Evolutionary conservation across 805 yeast genomes (phyloP), one percentile per base, ranked within the genome.

Genomic region (Cyberlindnera galapagoensis): DNA sequence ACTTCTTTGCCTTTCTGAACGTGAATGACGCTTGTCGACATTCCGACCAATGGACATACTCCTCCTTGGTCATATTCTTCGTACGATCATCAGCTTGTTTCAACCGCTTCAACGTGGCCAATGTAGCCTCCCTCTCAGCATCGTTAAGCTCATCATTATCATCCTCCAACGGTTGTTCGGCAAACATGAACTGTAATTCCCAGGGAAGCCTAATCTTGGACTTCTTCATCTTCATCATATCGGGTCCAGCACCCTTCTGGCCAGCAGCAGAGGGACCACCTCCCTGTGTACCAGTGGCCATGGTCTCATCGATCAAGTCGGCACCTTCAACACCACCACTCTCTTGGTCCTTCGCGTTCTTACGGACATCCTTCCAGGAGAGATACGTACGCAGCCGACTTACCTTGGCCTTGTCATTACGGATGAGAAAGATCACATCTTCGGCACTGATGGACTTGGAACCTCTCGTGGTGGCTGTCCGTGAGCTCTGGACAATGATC

Each of bases 21-120:
- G 98, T 92, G 56, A 92, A 92, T 38, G 94, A 80, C 1, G 97
- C 97, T 57, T 92, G 98, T 40, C 98, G 74, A 59, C 98, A 92
- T 52, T 92, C 98, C 9, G 95, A 84, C 97, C 97, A 92, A 55
- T 92, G 98, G 12, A 88, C 98, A 51, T 92, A 92, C 54, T 92
- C 98, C 49, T 92, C 96, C 51, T 78, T 81, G 1, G 98, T 92
- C 98, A 92, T 92, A 45, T 80, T 72, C 43, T 68, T 74, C 0
- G 98, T 92, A 40, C 98, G 69, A 31, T 92, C 96, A 58, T 92
- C 98, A 4, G 97, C 97, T 57, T 75, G 78, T 49, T 87, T 86
- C 44, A 92, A 68, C 36, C 97, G 66, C 55, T 87, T 86, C 56
- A 86, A 61, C n/a, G 94, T 85, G 0, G 94, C 92, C 18, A 80